Percentiles rank a stretch among this genome's conserved stretches.
These are phyloP conservation scores for Aristolochia contorta DNA, from an alignment of 164 flowering plant genomes.

Conservation along the genomic window DNA sequence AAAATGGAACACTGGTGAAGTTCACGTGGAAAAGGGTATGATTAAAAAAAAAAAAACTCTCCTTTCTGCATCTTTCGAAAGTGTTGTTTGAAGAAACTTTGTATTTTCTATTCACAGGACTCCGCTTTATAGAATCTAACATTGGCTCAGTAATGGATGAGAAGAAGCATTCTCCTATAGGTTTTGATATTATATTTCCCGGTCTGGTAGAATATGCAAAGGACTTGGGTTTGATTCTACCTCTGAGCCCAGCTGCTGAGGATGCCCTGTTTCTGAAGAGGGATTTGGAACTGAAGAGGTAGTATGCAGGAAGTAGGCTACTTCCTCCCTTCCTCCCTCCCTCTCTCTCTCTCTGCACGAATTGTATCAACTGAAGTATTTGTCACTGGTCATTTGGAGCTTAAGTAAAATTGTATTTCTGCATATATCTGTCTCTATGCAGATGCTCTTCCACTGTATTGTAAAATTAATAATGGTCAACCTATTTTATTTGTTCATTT, in stretches of 20 bases:
- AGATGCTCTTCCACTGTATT: too few relatives aligned
- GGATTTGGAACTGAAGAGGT: conserved; percentile 60
- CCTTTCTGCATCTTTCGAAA: background rate
- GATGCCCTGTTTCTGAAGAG: conserved; percentile 38
- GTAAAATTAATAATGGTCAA: too few relatives aligned
- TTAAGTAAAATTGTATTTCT: too few relatives aligned
- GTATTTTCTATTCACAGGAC: conserved; percentile 27
- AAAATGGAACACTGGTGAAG: conserved; percentile 69
- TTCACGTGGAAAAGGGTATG: conserved; percentile 52
- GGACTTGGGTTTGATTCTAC: conserved; percentile 41
- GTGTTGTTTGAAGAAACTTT: background rate
- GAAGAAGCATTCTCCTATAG: conserved; percentile 52
- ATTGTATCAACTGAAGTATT: too few relatives aligned
- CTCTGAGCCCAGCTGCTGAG: conserved; percentile 20
- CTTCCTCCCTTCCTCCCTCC: too few relatives aligned
- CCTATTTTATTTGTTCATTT: too few relatives aligned
- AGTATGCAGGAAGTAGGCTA: background rate
- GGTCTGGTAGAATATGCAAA: conserved; percentile 63
- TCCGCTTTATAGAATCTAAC: conserved; percentile 51
- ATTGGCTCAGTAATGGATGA: conserved; percentile 31
- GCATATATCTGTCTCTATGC: too few relatives aligned
- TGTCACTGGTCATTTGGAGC: too few relatives aligned
- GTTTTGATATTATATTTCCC: conserved; percentile 78
- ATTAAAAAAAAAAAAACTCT: background rate
- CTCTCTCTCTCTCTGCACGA: too few relatives aligned